phyloP scores from a whole-genome alignment of 1,284 basidiomycete species.

The Melampsora larici-populina region DNA sequence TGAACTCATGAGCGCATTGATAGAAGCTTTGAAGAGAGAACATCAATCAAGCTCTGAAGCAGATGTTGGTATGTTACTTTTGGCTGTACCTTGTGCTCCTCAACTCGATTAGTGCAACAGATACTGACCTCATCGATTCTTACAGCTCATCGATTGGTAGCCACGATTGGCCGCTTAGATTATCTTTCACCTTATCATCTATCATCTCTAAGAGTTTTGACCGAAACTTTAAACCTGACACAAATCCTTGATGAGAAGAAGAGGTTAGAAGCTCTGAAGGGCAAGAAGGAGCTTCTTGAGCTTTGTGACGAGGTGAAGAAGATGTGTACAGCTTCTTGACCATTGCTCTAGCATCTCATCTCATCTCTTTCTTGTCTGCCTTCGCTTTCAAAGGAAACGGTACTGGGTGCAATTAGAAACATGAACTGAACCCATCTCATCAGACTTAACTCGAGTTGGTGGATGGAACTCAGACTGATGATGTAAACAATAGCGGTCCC shows the following conservation, averaged over 20 bases:
- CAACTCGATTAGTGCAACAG: too few relatives aligned
- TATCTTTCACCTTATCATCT: constrained; percentile 44
- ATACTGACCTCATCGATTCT: neutral
- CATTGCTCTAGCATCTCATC: too few relatives aligned
- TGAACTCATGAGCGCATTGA: constrained; percentile 41
- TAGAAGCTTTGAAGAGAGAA: constrained; percentile 45
- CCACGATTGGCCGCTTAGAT: constrained; percentile 48
- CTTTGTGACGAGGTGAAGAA: constrained; percentile 7
- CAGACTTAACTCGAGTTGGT: too few relatives aligned
- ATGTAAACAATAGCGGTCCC: too few relatives aligned
- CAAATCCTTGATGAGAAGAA: constrained; percentile 2
- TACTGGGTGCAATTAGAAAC: too few relatives aligned
- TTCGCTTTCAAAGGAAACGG: too few relatives aligned
- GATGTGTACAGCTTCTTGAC: neutral
- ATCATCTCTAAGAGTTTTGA: neutral
- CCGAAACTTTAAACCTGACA: neutral
- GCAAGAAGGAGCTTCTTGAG: neutral
- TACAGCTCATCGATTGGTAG: constrained; percentile 49
- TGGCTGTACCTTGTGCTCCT: neutral
- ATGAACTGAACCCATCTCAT: too few relatives aligned
- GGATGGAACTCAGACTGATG: too few relatives aligned
- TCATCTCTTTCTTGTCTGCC: too few relatives aligned
- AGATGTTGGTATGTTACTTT: constrained; percentile 49
- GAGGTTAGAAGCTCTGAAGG: neutral
- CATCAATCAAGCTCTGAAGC: constrained; percentile 44